A percentile compares a stretch with the other conserved stretches of the same genome.
phyloP scores from a whole-genome alignment of 331 rosid genomes.

The Acacia pycnantha region DNA sequence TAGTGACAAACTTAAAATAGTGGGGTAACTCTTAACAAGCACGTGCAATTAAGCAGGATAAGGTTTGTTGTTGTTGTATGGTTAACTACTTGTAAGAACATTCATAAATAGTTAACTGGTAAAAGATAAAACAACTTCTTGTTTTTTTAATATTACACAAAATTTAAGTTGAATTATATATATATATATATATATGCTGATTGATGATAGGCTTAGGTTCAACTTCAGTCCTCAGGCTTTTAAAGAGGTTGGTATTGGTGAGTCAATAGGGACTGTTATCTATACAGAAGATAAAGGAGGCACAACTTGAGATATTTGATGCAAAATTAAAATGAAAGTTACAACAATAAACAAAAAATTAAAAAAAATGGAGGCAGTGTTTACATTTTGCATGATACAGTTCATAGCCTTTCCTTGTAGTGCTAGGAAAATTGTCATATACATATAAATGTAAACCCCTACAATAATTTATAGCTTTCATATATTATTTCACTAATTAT shows the following conservation, averaged over 20 bases:
- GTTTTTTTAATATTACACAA: too few relatives aligned
- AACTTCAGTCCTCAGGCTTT: background rate
- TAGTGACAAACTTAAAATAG: background rate
- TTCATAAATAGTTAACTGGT: background rate
- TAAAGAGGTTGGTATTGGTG: background rate
- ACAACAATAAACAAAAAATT: background rate
- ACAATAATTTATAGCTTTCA: conserved; percentile 20
- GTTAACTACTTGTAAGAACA: too few relatives aligned
- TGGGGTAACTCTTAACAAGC: background rate
- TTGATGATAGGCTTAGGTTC: background rate
- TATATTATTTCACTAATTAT: conserved; percentile 27
- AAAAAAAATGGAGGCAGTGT: background rate
- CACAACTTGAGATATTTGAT: background rate
- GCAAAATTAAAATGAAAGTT: background rate
- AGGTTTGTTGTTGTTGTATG: too few relatives aligned
- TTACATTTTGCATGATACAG: background rate
- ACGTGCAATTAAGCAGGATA: too few relatives aligned
- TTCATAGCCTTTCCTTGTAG: conserved; percentile 6
- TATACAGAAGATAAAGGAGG: background rate
- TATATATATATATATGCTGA: too few relatives aligned
- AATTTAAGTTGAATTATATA: too few relatives aligned
- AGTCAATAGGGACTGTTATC: background rate
- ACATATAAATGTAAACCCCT: conserved; percentile 27
- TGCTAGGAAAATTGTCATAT: conserved; percentile 26
- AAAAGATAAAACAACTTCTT: too few relatives aligned